Conservation (phyloP, 2,329 filamentous ascomycete genomes). For the Monilinia fructicola region DNA sequence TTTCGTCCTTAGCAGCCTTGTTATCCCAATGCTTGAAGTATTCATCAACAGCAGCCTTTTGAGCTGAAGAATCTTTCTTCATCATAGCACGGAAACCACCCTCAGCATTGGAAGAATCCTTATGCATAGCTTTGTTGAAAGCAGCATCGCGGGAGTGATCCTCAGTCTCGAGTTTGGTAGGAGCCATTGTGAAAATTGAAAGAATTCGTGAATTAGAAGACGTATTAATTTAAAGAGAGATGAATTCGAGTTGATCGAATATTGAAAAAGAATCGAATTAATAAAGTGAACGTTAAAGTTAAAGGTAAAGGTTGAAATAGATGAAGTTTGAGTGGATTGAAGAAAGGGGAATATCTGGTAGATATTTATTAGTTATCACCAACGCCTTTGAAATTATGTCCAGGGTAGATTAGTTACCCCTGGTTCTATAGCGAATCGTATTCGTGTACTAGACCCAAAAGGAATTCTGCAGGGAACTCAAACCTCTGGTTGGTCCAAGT, state of each 20-base stretch:
- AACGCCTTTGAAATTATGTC: constrained; percentile 11
- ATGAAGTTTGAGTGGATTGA: neutral
- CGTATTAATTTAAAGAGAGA: constrained; percentile 10
- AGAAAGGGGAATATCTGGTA: constrained; percentile 22
- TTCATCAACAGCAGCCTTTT: constrained; percentile 80
- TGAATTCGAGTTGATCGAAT: constrained; percentile 27
- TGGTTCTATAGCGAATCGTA: constrained; percentile 11
- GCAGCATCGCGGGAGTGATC: constrained; percentile 81
- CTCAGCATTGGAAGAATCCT: constrained; percentile 60
- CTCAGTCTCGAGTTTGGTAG: constrained; percentile 50
- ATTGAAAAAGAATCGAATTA: constrained; percentile 2
- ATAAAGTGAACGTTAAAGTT: neutral
- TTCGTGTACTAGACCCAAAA: constrained; percentile 19
- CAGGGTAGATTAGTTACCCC: constrained; percentile 11
- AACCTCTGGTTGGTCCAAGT: constrained; percentile 3
- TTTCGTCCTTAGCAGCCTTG: constrained; percentile 76
- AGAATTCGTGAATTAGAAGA: constrained; percentile 19
- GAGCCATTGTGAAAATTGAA: constrained; percentile 19
- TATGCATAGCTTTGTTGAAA: constrained; percentile 88
- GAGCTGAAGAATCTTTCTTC: constrained; percentile 73
- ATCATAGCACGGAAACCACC: constrained; percentile 83
- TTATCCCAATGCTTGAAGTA: constrained; percentile 98
- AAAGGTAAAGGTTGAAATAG: neutral
- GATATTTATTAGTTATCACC: constrained; percentile 9
- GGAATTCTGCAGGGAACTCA: neutral